Percentiles rank a stretch among this genome's conserved stretches.
Evolutionary conservation across 2,329 filamentous ascomycete species (phyloP).

Genomic region (Ilyonectria destructans): DNA sequence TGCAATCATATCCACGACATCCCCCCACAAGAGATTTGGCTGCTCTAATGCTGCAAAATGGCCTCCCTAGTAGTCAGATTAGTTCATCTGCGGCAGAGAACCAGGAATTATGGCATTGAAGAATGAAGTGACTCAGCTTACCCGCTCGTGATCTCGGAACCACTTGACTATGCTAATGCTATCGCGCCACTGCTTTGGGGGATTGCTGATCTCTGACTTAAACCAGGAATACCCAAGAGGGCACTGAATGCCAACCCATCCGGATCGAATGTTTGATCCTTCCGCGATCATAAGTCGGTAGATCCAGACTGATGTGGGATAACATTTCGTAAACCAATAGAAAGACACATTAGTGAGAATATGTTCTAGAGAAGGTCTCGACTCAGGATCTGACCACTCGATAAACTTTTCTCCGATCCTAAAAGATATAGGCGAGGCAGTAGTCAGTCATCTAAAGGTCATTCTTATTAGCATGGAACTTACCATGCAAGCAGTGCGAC

Average conservation of each 20-base stretch:
- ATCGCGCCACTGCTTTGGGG: slow-evolving; percentile 19
- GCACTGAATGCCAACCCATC: slow-evolving; percentile 8
- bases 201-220: slow-evolving; percentile 9
- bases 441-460: too few species aligned
- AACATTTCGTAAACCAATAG: slow-evolving; percentile 30
- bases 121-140: neutral
- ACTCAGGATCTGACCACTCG: slow-evolving; percentile 16
- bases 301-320: slow-evolving; percentile 13
- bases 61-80: slow-evolving; percentile 27
- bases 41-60: slow-evolving; percentile 41
- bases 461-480: too few species aligned
- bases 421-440: too few species aligned
- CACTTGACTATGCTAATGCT: slow-evolving; percentile 16
- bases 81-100: neutral
- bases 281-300: neutral
- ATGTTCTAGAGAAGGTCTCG: slow-evolving; percentile 6
- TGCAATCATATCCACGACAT: slow-evolving; percentile 35
- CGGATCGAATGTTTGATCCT: neutral
- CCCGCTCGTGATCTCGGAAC: slow-evolving; percentile 21
- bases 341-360: slow-evolving; percentile 23
- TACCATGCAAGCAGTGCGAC: slow-evolving; percentile 18
- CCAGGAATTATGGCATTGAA: too few species aligned
- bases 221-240: slow-evolving; percentile 28
- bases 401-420: slow-evolving; percentile 18
- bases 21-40: slow-evolving; percentile 34